phyloP scores from a whole-genome alignment of 1,284 basidiomycete genomes.

The Coniferiporia sulphurascens region DNA sequence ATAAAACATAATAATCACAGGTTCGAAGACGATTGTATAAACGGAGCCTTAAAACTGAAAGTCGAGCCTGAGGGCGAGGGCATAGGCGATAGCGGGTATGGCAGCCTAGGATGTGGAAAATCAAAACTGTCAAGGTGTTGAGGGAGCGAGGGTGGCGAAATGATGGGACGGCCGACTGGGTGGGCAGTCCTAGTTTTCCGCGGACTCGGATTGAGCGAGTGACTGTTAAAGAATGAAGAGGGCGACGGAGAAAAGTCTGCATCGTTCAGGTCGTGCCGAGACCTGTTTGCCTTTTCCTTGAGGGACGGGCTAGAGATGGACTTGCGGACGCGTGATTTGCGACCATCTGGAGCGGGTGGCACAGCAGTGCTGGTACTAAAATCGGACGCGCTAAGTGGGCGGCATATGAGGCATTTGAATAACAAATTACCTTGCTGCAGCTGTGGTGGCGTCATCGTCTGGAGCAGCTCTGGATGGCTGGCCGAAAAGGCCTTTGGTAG shows the following conservation, averaged over 20 bases:
- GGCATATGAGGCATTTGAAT: background rate
- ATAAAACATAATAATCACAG: constrained; percentile 9
- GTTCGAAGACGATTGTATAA: constrained; percentile 2
- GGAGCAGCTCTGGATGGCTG: constrained; percentile 2
- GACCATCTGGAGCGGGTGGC: background rate
- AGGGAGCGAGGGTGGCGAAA: constrained; percentile 16
- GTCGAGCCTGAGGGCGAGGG: constrained; percentile 14
- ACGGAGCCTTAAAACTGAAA: constrained; percentile 6
- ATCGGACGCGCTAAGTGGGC: background rate
- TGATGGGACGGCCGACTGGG: constrained; percentile 4
- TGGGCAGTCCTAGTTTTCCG: background rate
- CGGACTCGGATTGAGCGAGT: background rate
- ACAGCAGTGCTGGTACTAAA: constrained; percentile 1
- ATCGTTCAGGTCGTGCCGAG: background rate
- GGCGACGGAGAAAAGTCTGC: constrained; percentile 1
- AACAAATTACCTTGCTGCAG: background rate
- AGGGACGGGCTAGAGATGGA: constrained; percentile 15
- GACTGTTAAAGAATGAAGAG: constrained; percentile 4
- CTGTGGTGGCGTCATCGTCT: background rate
- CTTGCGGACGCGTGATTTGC: background rate
- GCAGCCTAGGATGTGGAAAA: constrained; percentile 14
- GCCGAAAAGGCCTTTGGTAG: constrained; percentile 16
- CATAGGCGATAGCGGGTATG: constrained; percentile 18
- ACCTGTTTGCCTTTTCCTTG: background rate
- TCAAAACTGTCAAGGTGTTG: constrained; percentile 8